Percentiles rank a stretch among this genome's conserved stretches.
Evolutionary conservation across 192 early-diverging fungal genomes (phyloP).

Genomic region (Haplosporangium gracile): DNA sequence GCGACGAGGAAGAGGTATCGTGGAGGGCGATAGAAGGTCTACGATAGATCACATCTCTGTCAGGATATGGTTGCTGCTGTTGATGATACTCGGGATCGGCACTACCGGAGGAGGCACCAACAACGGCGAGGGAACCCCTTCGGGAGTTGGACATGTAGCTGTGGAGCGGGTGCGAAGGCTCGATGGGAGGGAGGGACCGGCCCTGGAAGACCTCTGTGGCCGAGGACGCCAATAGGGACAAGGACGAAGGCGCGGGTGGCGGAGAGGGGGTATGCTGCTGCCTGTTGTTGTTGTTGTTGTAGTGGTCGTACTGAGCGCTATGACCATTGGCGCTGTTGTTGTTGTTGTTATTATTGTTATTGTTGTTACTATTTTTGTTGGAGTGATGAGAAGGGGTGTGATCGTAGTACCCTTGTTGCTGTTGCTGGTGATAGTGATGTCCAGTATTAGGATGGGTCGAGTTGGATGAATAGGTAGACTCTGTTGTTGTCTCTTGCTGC

Average conservation of each 20-base stretch:
- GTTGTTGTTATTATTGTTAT: neutral
- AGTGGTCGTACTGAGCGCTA: neutral
- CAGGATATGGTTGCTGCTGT: neutral
- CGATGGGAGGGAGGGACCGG: constrained; percentile 40
- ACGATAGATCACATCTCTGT: constrained; percentile 21
- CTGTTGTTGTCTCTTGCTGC: neutral
- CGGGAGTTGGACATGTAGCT: constrained; percentile 49
- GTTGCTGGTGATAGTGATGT: constrained; percentile 11
- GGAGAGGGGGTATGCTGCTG: constrained; percentile 37
- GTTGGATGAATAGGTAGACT: constrained; percentile 5
- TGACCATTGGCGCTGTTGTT: constrained; percentile 9
- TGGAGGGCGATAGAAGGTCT: constrained; percentile 19
- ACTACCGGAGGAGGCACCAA: neutral
- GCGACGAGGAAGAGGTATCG: neutral
- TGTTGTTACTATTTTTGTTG: neutral
- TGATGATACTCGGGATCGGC: constrained; percentile 28
- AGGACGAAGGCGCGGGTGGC: constrained; percentile 1
- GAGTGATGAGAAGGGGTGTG: neutral
- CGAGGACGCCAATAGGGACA: constrained; percentile 19
- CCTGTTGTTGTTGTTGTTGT: neutral
- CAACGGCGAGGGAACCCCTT: constrained; percentile 24
- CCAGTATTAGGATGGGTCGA: neutral
- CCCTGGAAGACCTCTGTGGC: constrained; percentile 34
- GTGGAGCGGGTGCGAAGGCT: constrained; percentile 50
- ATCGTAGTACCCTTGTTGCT: constrained; percentile 7